phyloP scores from a whole-genome alignment of 2,329 filamentous ascomycete species.

The Fusarium sp. region DNA sequence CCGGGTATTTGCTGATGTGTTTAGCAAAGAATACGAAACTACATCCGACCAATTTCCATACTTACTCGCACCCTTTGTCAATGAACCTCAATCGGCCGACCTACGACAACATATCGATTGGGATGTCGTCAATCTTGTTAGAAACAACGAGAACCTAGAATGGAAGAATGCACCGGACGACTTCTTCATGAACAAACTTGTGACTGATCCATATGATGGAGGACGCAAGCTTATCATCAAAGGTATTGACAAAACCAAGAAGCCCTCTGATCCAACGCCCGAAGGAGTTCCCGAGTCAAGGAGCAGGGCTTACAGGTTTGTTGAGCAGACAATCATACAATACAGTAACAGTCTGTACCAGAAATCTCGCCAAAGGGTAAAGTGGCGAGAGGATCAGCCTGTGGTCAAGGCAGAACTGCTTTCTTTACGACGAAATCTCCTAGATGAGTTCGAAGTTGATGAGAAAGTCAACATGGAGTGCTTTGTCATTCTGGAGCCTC shows the following conservation, averaged over 20 bases:
- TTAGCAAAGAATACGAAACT: conserved; percentile 85
- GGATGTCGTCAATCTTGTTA: conserved; percentile 62
- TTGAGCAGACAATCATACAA: conserved; percentile 76
- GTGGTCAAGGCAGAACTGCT: conserved; percentile 83
- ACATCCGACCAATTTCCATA: conserved; percentile 78
- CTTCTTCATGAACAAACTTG: conserved; percentile 66
- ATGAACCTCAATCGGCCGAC: conserved; percentile 7
- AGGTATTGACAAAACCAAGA: conserved; percentile 68
- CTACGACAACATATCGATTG: conserved; percentile 67
- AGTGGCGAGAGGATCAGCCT: conserved; percentile 77
- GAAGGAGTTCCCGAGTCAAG: conserved; percentile 61
- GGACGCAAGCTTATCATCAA: conserved; percentile 70
- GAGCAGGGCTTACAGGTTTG: conserved; percentile 57
- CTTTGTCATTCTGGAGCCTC: conserved; percentile 80
- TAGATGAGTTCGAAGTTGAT: conserved; percentile 75
- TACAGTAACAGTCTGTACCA: conserved; percentile 84
- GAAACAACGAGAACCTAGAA: conserved; percentile 50
- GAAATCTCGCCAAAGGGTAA: conserved; percentile 63
- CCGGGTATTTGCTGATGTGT: conserved; percentile 82
- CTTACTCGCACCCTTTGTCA: conserved; percentile 75
- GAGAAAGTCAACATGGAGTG: conserved; percentile 61
- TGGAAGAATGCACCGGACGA: conserved; percentile 60
- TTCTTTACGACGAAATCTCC: conserved; percentile 82
- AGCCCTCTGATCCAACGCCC: conserved; percentile 74
- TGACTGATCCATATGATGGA: conserved; percentile 71